phyloP scores from a whole-genome alignment of 75 land plant species.

The Cunninghamia lanceolata region DNA sequence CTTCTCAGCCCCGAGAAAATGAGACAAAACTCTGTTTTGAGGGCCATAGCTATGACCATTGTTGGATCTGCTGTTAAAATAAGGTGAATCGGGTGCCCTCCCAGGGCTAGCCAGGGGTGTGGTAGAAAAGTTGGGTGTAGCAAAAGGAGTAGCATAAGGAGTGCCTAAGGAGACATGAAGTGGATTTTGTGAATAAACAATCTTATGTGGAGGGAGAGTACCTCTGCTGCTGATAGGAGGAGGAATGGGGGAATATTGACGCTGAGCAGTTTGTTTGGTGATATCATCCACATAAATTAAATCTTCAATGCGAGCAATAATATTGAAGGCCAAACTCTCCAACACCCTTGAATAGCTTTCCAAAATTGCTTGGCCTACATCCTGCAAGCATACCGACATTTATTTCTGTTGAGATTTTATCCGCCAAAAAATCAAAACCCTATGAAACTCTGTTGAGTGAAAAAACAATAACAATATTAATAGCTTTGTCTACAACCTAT shows the following conservation, averaged over 20 bases:
- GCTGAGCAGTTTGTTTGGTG: slow-evolving; percentile 31
- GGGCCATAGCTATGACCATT: background rate
- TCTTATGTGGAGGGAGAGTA: slow-evolving; percentile 54
- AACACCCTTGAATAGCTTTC: slow-evolving; percentile 97
- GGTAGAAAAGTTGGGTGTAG: slow-evolving; percentile 47
- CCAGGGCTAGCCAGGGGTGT: slow-evolving; percentile 49
- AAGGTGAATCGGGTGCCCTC: slow-evolving; percentile 16
- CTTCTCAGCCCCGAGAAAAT: slow-evolving; percentile 7
- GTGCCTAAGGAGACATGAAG: slow-evolving; percentile 33
- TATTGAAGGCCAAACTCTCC: slow-evolving; percentile 92
- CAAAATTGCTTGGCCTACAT: slow-evolving; percentile 93
- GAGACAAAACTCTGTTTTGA: background rate
- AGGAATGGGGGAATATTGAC: slow-evolving; percentile 15
- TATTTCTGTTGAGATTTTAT: background rate
- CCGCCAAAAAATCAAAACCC: background rate
- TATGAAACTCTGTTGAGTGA: background rate
- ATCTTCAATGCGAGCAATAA: slow-evolving; percentile 82
- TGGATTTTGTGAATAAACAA: slow-evolving; percentile 60
- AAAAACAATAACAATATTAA: background rate
- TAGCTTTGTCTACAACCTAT: background rate
- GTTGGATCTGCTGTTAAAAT: background rate
- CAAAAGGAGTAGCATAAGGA: slow-evolving; percentile 64
- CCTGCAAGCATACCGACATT: slow-evolving; percentile 45
- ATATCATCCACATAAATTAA: slow-evolving; percentile 55
- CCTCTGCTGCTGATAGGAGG: slow-evolving; percentile 38